phyloP scores from a whole-genome alignment of 371 early-diverging fungal species.

The Sporodiniella umbellata region DNA sequence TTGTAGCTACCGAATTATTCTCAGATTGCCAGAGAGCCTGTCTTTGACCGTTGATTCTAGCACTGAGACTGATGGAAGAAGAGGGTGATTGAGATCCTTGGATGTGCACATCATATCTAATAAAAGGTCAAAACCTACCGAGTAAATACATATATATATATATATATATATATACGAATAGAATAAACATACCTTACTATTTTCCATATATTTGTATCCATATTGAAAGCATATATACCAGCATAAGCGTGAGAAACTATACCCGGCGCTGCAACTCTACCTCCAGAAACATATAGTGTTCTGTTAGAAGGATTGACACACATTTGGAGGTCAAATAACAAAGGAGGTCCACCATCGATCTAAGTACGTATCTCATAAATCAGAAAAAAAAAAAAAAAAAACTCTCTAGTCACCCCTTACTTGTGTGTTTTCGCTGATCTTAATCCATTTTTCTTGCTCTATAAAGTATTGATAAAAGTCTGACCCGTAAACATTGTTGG shows the following conservation, averaged over 20 bases:
- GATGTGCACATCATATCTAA: background rate
- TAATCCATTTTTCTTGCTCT: conserved; percentile 64
- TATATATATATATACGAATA: background rate
- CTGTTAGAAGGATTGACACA: conserved; percentile 70
- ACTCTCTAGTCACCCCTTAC: too few species aligned
- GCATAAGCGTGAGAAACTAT: conserved; percentile 67
- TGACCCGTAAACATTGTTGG: conserved; percentile 60
- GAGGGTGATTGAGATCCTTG: background rate
- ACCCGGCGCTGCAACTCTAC: conserved; percentile 65
- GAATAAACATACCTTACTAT: conserved; percentile 45
- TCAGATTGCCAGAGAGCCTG: conserved; percentile 61
- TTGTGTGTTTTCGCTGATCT: conserved; percentile 72
- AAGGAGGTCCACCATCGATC: conserved; percentile 77
- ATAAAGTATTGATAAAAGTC: conserved; percentile 91
- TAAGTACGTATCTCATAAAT: conserved; percentile 1
- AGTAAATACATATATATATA: conserved; percentile 12
- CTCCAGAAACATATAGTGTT: conserved; percentile 89
- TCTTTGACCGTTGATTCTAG: background rate
- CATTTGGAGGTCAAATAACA: conserved; percentile 97
- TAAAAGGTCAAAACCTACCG: too few species aligned
- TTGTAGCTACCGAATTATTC: conserved; percentile 59
- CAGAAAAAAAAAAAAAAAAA: too few species aligned
- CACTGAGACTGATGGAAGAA: conserved; percentile 48
- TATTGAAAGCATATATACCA: conserved; percentile 82
- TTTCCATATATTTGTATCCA: conserved; percentile 63